Conservation (phyloP, 257 asterid genomes). For the Datura wrightii region DNA sequence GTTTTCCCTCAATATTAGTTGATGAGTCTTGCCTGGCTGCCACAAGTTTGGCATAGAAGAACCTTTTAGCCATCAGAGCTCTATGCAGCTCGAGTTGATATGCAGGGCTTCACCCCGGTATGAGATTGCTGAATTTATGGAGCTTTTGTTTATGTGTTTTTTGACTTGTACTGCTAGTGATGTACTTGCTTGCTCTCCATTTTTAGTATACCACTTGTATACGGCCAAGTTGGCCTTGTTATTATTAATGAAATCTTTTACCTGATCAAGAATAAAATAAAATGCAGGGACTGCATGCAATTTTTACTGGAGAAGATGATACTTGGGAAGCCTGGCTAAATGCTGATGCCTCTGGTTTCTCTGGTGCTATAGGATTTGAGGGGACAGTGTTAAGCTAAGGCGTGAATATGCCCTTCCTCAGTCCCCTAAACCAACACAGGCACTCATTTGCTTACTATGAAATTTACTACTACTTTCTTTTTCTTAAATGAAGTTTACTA, state of each 20-base stretch:
- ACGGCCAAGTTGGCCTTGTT: too few species aligned
- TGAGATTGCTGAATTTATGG: conserved; percentile 38
- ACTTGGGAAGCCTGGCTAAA: conserved; percentile 98
- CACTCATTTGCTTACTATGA: conserved; percentile 36
- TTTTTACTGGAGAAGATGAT: conserved; percentile 95
- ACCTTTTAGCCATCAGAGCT: conserved; percentile 97
- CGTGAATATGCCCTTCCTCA: conserved; percentile 93
- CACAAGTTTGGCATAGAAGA: conserved; percentile 94
- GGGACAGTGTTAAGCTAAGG: conserved; percentile 69
- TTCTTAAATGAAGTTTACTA: conserved; percentile 17
- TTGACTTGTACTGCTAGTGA: conserved; percentile 24
- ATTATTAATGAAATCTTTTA: too few species aligned
- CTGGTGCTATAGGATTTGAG: conserved; percentile 55
- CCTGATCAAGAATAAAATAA: too few species aligned
- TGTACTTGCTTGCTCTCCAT: conserved; percentile 24
- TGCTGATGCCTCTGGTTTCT: conserved; percentile 76
- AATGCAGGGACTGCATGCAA: conserved; percentile 92
- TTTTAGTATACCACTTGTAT: too few species aligned
- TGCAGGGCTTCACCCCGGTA: conserved; percentile 92
- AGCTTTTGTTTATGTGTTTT: conserved; percentile 20
- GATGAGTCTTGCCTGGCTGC: conserved; percentile 15
- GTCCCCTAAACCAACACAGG: conserved; percentile 92
- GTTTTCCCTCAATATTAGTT: not conserved
- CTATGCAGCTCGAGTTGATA: conserved; percentile 97
- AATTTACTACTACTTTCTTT: too few species aligned